Evolutionary conservation across 2,329 filamentous ascomycete genomes (phyloP).

Genomic region (Penicillium sp.): DNA sequence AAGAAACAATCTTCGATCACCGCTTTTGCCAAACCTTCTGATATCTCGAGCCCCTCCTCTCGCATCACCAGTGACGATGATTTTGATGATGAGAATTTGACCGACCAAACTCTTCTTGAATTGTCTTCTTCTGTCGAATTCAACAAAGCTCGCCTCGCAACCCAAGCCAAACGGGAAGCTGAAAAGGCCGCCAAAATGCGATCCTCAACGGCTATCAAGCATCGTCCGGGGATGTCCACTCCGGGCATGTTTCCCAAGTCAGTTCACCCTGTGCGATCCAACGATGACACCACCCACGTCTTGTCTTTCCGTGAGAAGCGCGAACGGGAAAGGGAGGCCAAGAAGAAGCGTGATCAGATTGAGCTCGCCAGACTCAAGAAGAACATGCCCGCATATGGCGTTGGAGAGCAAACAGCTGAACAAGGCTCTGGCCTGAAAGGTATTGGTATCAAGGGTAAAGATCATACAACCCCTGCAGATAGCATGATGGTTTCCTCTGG

Average conservation of each 20-base stretch:
- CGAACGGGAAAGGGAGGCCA: conserved; percentile 70
- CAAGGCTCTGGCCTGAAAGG: conserved; percentile 76
- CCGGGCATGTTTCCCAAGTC: conserved; percentile 24
- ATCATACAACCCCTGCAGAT: conserved; percentile 67
- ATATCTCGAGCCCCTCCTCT: conserved; percentile 35
- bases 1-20: conserved; percentile 46
- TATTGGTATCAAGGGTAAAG: conserved; percentile 72
- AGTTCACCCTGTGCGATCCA: conserved; percentile 24
- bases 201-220: conserved; percentile 10
- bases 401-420: conserved; percentile 59
- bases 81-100: conserved; percentile 38
- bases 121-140: conserved; percentile 43
- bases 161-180: conserved; percentile 29
- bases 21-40: conserved; percentile 37
- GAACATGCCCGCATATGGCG: conserved; percentile 48
- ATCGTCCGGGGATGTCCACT: conserved; percentile 21
- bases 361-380: conserved; percentile 68
- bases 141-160: conserved; percentile 38
- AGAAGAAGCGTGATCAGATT: conserved; percentile 68
- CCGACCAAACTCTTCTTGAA: conserved; percentile 41
- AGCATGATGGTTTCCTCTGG: conserved; percentile 83
- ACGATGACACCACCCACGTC: conserved; percentile 37
- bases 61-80: conserved; percentile 38
- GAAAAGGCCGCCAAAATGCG: conserved; percentile 24
- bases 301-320: conserved; percentile 69